Conservation (phyloP, 1,284 basidiomycete genomes). For the Marasmius sp. region DNA sequence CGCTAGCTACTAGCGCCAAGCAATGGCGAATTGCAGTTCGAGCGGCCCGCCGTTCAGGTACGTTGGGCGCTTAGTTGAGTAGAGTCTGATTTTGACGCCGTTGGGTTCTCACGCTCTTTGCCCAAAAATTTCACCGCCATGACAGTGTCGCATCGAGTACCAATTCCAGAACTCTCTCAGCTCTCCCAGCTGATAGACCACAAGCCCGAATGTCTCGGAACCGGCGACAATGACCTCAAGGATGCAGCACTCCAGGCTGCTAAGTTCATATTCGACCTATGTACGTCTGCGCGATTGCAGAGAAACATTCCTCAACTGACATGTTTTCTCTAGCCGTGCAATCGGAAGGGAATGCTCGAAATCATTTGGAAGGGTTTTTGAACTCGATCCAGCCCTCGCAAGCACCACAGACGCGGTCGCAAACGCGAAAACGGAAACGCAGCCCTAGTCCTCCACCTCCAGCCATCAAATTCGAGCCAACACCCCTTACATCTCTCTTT, state of each 20-base stretch:
- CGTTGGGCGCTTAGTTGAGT: too few species aligned
- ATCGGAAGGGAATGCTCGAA: constrained; percentile 64
- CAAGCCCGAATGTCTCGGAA: constrained; percentile 53
- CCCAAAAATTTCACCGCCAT: background rate
- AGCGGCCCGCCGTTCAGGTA: too few species aligned
- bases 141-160: constrained; percentile 8
- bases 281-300: constrained; percentile 43
- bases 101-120: background rate
- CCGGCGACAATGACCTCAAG: constrained; percentile 57
- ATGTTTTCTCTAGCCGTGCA: constrained; percentile 45
- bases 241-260: constrained; percentile 64
- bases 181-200: constrained; percentile 57
- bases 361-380: constrained; percentile 69
- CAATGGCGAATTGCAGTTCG: too few species aligned
- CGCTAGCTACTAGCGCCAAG: too few species aligned
- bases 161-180: constrained; percentile 41
- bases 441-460: constrained; percentile 33
- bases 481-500: constrained; percentile 77
- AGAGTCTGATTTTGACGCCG: too few species aligned
- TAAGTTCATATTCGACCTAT: constrained; percentile 80
- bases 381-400: constrained; percentile 59
- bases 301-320: background rate
- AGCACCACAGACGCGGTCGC: constrained; percentile 73
- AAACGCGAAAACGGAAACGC: constrained; percentile 48
- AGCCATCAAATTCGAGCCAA: constrained; percentile 52